Evolutionary conservation across 768 basidiomycete species (phyloP).

Genomic region (Tricholomella constricta): DNA sequence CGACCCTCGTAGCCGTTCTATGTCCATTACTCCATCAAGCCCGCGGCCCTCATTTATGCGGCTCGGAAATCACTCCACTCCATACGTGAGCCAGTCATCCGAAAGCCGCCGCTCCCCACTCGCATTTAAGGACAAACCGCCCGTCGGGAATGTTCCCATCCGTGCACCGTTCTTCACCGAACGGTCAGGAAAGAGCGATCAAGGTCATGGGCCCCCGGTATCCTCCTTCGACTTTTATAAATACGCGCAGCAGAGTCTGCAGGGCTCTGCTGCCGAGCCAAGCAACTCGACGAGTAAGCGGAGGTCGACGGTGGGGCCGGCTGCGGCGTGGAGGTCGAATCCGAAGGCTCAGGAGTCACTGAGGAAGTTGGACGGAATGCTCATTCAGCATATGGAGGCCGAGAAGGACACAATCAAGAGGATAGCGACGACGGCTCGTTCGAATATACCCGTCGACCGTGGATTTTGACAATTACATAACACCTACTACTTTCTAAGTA

Average conservation of each 20-base stretch:
- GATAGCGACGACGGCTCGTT: conserved; percentile 55
- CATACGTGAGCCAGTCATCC: conserved; percentile 51
- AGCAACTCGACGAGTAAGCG: conserved; percentile 24
- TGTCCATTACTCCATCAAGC: conserved; percentile 35
- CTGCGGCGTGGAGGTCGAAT: conserved; percentile 34
- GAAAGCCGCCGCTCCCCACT: conserved; percentile 35
- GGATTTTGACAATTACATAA: conserved; percentile 13
- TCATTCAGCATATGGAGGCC: conserved; percentile 79
- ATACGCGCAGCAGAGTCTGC: conserved; percentile 45
- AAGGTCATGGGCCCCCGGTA: conserved; percentile 35
- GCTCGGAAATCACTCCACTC: conserved; percentile 70
- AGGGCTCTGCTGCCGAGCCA: conserved; percentile 6
- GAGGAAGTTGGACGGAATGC: conserved; percentile 73
- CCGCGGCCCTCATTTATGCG: conserved; percentile 55
- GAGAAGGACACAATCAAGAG: conserved; percentile 79
- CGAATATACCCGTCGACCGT: conserved; percentile 23
- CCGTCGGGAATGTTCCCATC: conserved; percentile 54
- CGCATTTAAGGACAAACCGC: conserved; percentile 40
- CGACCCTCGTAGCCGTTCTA: conserved; percentile 38
- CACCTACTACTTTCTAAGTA: neutral
- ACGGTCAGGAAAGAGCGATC: conserved; percentile 41
- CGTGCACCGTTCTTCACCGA: conserved; percentile 49
- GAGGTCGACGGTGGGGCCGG: conserved; percentile 29
- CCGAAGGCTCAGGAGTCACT: conserved; percentile 58
- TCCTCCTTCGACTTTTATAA: conserved; percentile 49